Evolutionary conservation across 805 yeast species (phyloP), one percentile per base, ranked within the genome.

Genomic region (Myxozyma udenii): DNA sequence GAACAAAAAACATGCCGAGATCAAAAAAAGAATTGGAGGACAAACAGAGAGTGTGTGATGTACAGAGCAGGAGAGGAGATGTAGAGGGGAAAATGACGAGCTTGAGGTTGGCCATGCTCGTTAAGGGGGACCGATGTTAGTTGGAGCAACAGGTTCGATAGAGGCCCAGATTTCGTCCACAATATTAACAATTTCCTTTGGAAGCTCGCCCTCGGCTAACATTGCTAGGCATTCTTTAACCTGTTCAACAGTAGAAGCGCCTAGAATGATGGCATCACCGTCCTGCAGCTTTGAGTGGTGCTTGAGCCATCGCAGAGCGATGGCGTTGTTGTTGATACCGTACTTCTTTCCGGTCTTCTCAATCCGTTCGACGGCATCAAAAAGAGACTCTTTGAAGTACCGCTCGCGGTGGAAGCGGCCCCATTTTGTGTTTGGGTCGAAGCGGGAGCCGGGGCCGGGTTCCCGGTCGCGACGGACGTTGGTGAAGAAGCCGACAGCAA

Each of bases 121-220:
- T n/a, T n/a, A n/a, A n/a, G n/a, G n/a, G n/a, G n/a, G n/a, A n/a
- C n/a, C n/a, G n/a, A n/a, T n/a, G n/a, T n/a, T n/a, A n/a, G n/a
- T n/a, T n/a, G n/a, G n/a, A n/a, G 66, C 61, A 21, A 63, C 62
- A 28, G 52, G 51, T 44, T 63, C 49, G 28, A 62, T 56, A 6
- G 35, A 16, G 21, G 56, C 57, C 67, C 66, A 64, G 16, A 64
- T 46, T 14, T 55, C 57, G 35, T 64, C 58, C 24, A 64, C 58
- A 39, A 61, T 54, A 16, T 48, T 40, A 7, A 53, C 60, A n/a
- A 60, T 53, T 18, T 59, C 61, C 4, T 50, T 51, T 7, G 60
- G 60, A 36, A 64, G 42, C n/a, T 55, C 57, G 12, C 67, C 67
- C n/a, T 56, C 64, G 9, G 50, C 28, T 9, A 64, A 62, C 16